phyloP scores from a whole-genome alignment of 495 filamentous ascomycete genomes.

The Aspergillus hancockii region DNA sequence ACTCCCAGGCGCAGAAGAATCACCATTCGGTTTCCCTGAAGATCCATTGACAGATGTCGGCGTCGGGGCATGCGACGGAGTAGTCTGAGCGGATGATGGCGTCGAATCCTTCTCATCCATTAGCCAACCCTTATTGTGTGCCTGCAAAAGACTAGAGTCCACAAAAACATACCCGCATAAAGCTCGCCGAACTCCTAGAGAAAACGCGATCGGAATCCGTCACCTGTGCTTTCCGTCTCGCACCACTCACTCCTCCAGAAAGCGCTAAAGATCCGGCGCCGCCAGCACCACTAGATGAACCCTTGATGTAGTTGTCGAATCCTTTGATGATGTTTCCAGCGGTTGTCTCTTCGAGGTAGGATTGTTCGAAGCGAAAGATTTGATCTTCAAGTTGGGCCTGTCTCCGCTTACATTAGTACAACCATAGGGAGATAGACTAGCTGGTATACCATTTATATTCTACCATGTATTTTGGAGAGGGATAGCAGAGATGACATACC shows the following conservation, averaged over 20 bases:
- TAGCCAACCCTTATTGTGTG: not conserved
- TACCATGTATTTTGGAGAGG: not conserved
- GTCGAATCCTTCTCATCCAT: conserved; percentile 43
- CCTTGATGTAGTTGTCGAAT: conserved; percentile 97
- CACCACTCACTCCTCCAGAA: conserved; percentile 29
- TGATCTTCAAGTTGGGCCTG: conserved; percentile 73
- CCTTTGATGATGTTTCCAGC: conserved; percentile 94
- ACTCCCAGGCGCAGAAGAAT: conserved; percentile 28
- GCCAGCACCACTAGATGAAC: conserved; percentile 49
- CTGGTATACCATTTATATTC: not conserved
- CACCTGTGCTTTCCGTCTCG: conserved; percentile 49
- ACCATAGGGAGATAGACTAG: not conserved
- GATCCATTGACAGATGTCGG: conserved; percentile 46
- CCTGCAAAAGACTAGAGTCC: not conserved
- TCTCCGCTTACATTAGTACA: not conserved
- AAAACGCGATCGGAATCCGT: conserved; percentile 54
- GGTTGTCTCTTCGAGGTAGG: conserved; percentile 88
- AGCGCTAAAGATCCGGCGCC: conserved; percentile 48
- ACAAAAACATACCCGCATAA: conserved; percentile 44
- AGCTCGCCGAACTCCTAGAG: conserved; percentile 51
- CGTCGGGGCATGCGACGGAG: conserved; percentile 52
- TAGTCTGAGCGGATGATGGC: conserved; percentile 49
- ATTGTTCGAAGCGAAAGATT: conserved; percentile 80
- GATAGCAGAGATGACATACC: conserved; percentile 36
- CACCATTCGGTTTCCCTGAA: conserved; percentile 31